phyloP scores from a whole-genome alignment of 176 grass and related monocot species.

The Puya raimondii region DNA sequence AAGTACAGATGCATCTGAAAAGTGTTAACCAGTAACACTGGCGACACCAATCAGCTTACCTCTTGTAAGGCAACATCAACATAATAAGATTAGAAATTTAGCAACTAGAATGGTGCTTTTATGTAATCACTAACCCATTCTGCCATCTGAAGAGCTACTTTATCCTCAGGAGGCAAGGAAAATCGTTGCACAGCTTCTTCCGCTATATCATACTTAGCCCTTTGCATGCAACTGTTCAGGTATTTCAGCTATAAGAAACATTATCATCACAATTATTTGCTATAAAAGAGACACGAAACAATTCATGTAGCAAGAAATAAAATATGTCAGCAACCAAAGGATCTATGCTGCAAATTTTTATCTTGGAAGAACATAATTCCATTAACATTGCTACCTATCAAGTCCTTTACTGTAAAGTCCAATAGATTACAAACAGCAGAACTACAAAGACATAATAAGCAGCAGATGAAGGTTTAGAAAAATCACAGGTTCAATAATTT shows the following conservation, averaged over 20 bases:
- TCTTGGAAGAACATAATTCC: neutral
- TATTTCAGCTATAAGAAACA: slow-evolving; percentile 22
- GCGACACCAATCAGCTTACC: no score
- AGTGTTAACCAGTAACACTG: no score
- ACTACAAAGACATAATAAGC: neutral
- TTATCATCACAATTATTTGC: slow-evolving; percentile 19
- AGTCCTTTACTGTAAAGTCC: neutral
- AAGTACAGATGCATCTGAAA: no score
- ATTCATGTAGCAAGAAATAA: neutral
- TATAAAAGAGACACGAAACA: neutral
- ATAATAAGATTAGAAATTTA: neutral
- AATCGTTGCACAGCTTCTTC: slow-evolving; percentile 86
- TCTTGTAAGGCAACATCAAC: neutral
- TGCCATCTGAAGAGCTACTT: slow-evolving; percentile 70
- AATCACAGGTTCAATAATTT: slow-evolving; percentile 97
- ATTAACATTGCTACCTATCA: neutral
- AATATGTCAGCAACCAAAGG: neutral
- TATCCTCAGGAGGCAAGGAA: slow-evolving; percentile 86
- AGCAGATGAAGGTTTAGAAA: slow-evolving; percentile 19
- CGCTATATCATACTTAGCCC: slow-evolving; percentile 86
- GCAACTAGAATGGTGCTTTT: slow-evolving; percentile 57
- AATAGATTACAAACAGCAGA: neutral
- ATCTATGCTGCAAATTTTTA: neutral
- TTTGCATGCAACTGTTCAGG: slow-evolving; percentile 80
- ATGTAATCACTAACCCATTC: slow-evolving; percentile 78